A percentile compares a stretch with the other conserved stretches of the same genome.
Evolutionary conservation across 306 rosid genomes (phyloP).

Genomic region (Acacia acuminata): DNA sequence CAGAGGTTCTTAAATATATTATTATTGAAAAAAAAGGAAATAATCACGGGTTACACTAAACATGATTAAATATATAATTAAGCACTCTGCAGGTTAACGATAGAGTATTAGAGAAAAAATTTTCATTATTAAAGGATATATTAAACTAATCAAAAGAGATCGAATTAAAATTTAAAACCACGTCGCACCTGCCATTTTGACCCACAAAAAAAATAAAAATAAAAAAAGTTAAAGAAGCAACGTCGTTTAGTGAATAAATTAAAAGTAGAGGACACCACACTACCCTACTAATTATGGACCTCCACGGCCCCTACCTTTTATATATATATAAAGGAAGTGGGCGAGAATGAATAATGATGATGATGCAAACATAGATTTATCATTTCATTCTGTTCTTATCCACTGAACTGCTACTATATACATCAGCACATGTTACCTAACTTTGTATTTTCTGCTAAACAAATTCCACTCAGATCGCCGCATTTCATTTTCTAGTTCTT

Average conservation of each 20-base stretch:
- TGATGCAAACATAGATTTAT: background rate
- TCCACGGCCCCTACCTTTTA: background rate
- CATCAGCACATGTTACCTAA: no score
- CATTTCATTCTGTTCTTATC: conserved; percentile 11
- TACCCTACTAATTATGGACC: background rate
- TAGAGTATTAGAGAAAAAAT: background rate
- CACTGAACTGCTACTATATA: background rate
- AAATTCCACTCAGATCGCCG: background rate
- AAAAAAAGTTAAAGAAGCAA: background rate
- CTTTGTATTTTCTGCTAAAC: background rate
- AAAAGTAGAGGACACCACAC: background rate
- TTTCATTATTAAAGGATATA: background rate
- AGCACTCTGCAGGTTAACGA: background rate
- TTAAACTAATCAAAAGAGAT: background rate
- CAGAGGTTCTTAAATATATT: background rate
- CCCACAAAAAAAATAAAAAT: background rate
- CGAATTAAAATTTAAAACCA: conserved; percentile 4
- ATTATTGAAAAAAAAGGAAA: background rate
- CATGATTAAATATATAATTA: background rate
- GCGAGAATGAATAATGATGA: background rate
- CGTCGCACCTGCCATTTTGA: background rate
- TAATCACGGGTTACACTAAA: background rate
- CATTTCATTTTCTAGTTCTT: background rate
- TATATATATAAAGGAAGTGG: background rate
- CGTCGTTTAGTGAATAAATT: background rate